Evolutionary conservation across 2,329 filamentous ascomycete genomes (phyloP), one percentile per base, ranked within the genome.

Genomic region (Claviceps pusilla): DNA sequence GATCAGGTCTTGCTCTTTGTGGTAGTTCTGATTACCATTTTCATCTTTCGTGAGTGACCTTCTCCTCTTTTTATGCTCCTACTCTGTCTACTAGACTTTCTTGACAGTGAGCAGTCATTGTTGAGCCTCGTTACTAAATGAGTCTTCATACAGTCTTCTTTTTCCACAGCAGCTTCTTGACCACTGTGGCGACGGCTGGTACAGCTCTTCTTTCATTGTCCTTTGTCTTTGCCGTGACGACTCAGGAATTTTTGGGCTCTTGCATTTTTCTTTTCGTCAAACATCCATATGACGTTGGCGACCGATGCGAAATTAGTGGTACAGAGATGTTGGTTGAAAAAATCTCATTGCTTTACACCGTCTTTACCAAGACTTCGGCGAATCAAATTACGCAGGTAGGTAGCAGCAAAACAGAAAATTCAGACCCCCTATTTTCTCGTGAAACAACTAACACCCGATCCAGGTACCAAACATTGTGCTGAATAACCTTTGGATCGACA

Each of bases 211-310:
- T 98, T 10, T 97, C 91, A 6, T 75, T 97, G n/a, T 96, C 91
- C 4, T 98, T 98, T 72, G 86, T 96, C 61, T 97, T 98, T 68
- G 84, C 90, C 29, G 85, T 86, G 54, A 96, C 90, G 1, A 84
- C 86, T 3, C 90, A 96, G 69, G 93, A 98, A 69, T 86, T 98
- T 59, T 80, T 98, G n/a, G 91, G 91, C 64, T 96, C 90, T 42
- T 97, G 91, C 73, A 95, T 98, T 64, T 98, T 98, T 74, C 74
- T 98, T 1, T 98, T 98, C 64, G 89, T 97, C 74, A 98, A 98
- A 75, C 93, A 98, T 67, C 91, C 93, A 0, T 97, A 87, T 67
- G 93, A 98, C 66, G 89, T 97, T 28, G 90, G 91, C 57, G 93
- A 98, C 67, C 84, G 93, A 31, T 87, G 97, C 47, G 89, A 96